Evolutionary conservation across 2,329 filamentous ascomycete species (phyloP).

Genomic region (Aspergillus pseudotamarii): DNA sequence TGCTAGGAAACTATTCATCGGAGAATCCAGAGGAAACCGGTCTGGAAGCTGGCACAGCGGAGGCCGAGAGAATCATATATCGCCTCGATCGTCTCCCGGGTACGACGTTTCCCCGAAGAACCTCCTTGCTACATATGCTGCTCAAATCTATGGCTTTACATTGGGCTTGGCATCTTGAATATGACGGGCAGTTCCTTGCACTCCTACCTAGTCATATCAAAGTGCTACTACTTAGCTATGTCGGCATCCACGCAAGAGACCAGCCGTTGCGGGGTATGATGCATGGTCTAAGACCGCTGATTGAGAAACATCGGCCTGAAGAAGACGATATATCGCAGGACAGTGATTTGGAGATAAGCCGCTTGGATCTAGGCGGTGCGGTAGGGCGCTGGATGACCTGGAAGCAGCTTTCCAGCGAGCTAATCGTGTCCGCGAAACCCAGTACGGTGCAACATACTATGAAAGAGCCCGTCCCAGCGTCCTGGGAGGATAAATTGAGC

Average conservation of each 20-base stretch:
- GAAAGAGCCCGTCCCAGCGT: slow-evolving; percentile 33
- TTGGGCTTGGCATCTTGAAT: slow-evolving; percentile 60
- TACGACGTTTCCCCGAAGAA: slow-evolving; percentile 35
- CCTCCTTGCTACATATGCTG: slow-evolving; percentile 54
- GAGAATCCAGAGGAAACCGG: slow-evolving; percentile 10
- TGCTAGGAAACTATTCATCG: slow-evolving; percentile 27
- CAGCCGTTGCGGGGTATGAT: slow-evolving; percentile 41
- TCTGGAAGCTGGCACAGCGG: slow-evolving; percentile 17
- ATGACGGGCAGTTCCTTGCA: slow-evolving; percentile 58
- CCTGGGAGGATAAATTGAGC: slow-evolving; percentile 44
- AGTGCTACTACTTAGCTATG: slow-evolving; percentile 58
- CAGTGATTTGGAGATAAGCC: slow-evolving; percentile 47
- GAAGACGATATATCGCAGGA: slow-evolving; percentile 22
- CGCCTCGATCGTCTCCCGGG: slow-evolving; percentile 46
- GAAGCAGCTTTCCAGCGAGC: slow-evolving; percentile 50
- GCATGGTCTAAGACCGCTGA: slow-evolving; percentile 54
- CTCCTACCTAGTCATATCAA: slow-evolving; percentile 56
- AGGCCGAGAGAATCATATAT: slow-evolving; percentile 28
- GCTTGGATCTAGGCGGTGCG: slow-evolving; percentile 57
- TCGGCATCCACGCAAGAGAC: slow-evolving; percentile 53
- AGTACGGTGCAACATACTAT: slow-evolving; percentile 1
- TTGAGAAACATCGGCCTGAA: slow-evolving; percentile 31
- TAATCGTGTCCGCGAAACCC: slow-evolving; percentile 34
- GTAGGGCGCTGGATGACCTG: slow-evolving; percentile 54
- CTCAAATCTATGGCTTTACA: slow-evolving; percentile 58